Conservation (phyloP, 495 filamentous ascomycete genomes). For the Hyaloscypha bicolor region DNA sequence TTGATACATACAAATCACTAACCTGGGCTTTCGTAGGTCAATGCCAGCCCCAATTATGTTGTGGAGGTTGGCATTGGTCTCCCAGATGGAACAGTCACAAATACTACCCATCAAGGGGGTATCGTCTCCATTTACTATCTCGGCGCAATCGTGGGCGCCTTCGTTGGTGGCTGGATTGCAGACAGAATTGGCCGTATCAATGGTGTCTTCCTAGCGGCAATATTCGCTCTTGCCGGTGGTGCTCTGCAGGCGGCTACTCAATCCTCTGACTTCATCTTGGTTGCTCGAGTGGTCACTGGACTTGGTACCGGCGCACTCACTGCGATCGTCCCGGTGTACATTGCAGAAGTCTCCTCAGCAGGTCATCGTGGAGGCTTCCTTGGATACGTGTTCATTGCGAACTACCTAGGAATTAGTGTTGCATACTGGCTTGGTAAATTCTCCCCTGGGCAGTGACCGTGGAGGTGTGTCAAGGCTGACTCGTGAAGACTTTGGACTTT, state of each 20-base stretch:
- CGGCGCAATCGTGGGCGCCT: background rate
- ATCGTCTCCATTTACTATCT: constrained; percentile 1
- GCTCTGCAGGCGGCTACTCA: constrained; percentile 53
- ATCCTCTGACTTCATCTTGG: constrained; percentile 55
- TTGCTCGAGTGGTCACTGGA: constrained; percentile 57
- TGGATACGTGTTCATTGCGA: constrained; percentile 55
- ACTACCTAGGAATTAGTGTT: constrained; percentile 48
- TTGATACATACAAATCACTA: background rate
- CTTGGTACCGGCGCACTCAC: constrained; percentile 53
- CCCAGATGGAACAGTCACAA: background rate
- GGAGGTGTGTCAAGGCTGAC: background rate
- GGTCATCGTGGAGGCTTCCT: constrained; percentile 50
- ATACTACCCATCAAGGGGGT: background rate
- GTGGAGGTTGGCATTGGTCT: background rate
- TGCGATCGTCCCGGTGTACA: constrained; percentile 39
- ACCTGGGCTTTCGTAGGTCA: background rate
- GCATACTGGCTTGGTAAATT: constrained; percentile 55
- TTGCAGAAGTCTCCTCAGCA: constrained; percentile 51
- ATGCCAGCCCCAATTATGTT: background rate
- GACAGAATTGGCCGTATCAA: constrained; percentile 55
- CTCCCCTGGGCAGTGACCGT: background rate
- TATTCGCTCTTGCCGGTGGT: constrained; percentile 57
- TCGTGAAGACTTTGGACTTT: constrained; percentile 48
- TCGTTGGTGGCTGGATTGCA: background rate
- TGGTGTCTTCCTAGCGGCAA: constrained; percentile 32